Evolutionary conservation across 163 green algal species (phyloP), one percentile per base, ranked within the genome.

Genomic region (Coccomyxa subellipsoidea): DNA sequence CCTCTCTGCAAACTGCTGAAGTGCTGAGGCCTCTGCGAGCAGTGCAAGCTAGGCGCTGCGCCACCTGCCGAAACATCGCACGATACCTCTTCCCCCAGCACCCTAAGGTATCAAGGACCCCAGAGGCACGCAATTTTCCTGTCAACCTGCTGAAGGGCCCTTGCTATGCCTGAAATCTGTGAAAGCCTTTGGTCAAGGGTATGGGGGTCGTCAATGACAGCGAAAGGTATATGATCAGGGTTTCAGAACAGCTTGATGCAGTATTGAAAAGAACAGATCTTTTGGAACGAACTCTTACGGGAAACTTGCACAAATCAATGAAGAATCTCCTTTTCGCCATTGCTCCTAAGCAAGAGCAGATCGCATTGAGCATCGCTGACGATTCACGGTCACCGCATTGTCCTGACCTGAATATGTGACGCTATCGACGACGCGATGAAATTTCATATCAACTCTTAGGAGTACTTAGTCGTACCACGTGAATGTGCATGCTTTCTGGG

Each of bases 61-160:
- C 70, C 32, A 77, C 32, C 70, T 77, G 70, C 70, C 70, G 31
- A 2, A 77, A 34, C 70, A 77, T 77, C 66, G 27, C 66, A 73
- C 29, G 10, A 73, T 0, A 34, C 66, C 15, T 18, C 29, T 34
- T 34, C 27, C 66, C 66, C n/a, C n/a, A 34, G n/a, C 66, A 36
- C 66, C 27, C 27, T n/a, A 73, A 73, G n/a, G 18, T 73, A 36
- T 6, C 3, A 73, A 73, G 66, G 18, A 73, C 66, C 21, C 27
- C 66, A 36, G 0, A 18, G 47, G 47, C 23, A 59, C 47, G 47
- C 47, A 8, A 8, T 59, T 27, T 59, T 8, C 23, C 15, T 12
- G 15, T 59, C 15, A 5, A 12, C 47, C 47, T 59, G 47, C 47
- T 59, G 15, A 27, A 1, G 47, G 31, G 1, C 1, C 66, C 21